These are phyloP conservation scores for Licmophora abbreviata DNA, from an alignment of 108 stramenopile genomes.

Conservation along the genomic window DNA sequence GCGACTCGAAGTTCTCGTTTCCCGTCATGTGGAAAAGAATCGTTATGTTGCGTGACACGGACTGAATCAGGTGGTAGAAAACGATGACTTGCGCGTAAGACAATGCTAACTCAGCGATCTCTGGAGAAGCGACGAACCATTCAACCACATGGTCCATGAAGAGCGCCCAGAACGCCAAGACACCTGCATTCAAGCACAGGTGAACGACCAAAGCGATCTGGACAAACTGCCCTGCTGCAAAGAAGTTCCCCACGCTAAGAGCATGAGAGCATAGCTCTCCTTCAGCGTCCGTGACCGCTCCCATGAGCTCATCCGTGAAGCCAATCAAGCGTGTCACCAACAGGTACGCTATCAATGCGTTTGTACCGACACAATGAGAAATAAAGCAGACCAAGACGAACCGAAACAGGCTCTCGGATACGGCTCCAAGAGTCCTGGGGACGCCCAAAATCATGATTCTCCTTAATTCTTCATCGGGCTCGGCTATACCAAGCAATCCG, in stretches of 20 bases:
- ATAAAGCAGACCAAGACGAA: constrained; percentile 29
- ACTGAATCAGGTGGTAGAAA: constrained; percentile 26
- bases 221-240: constrained; percentile 33
- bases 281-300: constrained; percentile 39
- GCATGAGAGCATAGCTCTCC: constrained; percentile 23
- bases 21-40: constrained; percentile 37
- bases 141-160: constrained; percentile 33
- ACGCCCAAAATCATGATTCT: constrained; percentile 19
- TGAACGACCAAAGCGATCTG: constrained; percentile 35
- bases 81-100: constrained; percentile 27
- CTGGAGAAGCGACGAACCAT: constrained; percentile 25
- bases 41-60: constrained; percentile 23
- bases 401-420: constrained; percentile 27
- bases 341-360: constrained; percentile 39
- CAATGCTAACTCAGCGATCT: constrained; percentile 23
- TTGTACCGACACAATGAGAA: constrained; percentile 37
- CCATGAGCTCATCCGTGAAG: constrained; percentile 39
- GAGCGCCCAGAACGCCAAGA: constrained; percentile 29
- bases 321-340: constrained; percentile 34
- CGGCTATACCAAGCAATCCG: constrained; percentile 20
- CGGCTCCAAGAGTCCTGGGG: constrained; percentile 30
- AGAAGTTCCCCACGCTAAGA: constrained; percentile 9
- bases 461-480: constrained; percentile 22
- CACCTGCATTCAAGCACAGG: constrained; percentile 17
- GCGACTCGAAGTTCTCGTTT: constrained; percentile 34